Evolutionary conservation across 75 land plant genomes (phyloP).

Genomic region (Larix kaempferi): DNA sequence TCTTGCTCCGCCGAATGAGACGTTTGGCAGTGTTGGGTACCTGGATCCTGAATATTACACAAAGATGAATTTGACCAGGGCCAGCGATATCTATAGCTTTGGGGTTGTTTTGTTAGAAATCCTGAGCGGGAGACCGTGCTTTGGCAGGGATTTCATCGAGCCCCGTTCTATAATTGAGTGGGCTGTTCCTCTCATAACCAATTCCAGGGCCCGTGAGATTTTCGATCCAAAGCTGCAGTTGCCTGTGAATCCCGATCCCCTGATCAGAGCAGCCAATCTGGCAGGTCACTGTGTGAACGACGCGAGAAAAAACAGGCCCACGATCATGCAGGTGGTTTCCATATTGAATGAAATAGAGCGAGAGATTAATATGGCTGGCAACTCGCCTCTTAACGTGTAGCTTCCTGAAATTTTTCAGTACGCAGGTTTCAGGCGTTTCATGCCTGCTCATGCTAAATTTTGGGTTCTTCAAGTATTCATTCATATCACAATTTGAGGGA

Average conservation of each 20-base stretch:
- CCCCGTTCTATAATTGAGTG: constrained; percentile 40
- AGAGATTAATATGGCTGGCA: background rate
- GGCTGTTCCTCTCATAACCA: constrained; percentile 50
- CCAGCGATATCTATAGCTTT: constrained; percentile 56
- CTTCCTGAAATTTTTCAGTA: no score
- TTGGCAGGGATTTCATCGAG: background rate
- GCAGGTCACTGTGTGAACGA: constrained; percentile 45
- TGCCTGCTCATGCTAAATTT: no score
- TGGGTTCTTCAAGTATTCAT: no score
- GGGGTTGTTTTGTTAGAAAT: constrained; percentile 63
- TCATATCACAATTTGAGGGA: no score
- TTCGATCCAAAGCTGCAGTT: constrained; percentile 37
- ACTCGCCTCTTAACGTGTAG: no score
- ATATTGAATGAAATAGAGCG: constrained; percentile 22
- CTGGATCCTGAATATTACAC: constrained; percentile 45
- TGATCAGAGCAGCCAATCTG: constrained; percentile 37
- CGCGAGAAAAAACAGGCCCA: constrained; percentile 32
- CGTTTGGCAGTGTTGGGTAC: constrained; percentile 37
- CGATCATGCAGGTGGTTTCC: constrained; percentile 28
- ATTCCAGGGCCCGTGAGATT: constrained; percentile 30
- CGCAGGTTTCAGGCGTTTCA: no score
- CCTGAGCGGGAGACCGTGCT: constrained; percentile 42
- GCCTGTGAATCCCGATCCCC: constrained; percentile 24
- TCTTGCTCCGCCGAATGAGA: constrained; percentile 22
- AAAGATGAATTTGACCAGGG: constrained; percentile 20